Percentiles rank a stretch among this genome's conserved stretches.
Conservation (phyloP, 1,284 basidiomycete genomes). For the Cutaneotrichosporon cyanovorans region DNA sequence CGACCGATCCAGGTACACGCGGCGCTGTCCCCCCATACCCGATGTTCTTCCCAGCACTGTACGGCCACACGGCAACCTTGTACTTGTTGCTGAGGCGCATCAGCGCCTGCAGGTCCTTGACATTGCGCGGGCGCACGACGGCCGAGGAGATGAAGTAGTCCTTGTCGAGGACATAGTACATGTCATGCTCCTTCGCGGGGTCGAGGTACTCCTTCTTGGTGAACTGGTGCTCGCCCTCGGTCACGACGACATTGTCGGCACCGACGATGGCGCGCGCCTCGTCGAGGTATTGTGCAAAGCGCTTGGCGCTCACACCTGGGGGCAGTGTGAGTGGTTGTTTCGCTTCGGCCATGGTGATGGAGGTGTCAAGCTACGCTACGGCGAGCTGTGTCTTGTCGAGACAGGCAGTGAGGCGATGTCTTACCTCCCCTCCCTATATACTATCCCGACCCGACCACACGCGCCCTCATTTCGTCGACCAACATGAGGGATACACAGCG, state of each 20-base stretch:
- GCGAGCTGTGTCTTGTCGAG: too few species aligned
- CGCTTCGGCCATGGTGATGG: not conserved
- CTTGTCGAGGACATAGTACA: slow-evolving; percentile 10
- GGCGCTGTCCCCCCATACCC: slow-evolving; percentile 9
- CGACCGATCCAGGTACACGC: slow-evolving; percentile 6
- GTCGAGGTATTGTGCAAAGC: slow-evolving; percentile 2
- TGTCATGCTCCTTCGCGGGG: slow-evolving; percentile 12
- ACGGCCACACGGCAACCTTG: slow-evolving; percentile 10
- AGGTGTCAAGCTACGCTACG: not conserved
- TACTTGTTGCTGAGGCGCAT: slow-evolving; percentile 8
- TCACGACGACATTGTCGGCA: slow-evolving; percentile 5
- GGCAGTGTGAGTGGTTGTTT: slow-evolving; percentile 2
- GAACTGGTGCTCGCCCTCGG: slow-evolving; percentile 8
- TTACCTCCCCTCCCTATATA: too few species aligned
- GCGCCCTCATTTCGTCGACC: too few species aligned
- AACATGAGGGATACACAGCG: too few species aligned
- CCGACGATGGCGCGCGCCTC: slow-evolving; percentile 4
- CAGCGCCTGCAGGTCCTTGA: slow-evolving; percentile 5
- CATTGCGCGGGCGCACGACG: slow-evolving; percentile 5
- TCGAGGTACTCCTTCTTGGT: slow-evolving; percentile 11
- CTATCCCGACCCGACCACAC: too few species aligned
- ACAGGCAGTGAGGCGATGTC: too few species aligned
- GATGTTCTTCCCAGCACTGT: slow-evolving; percentile 6
- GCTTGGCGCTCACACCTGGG: slow-evolving; percentile 1
- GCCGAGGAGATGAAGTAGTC: slow-evolving; percentile 11